Base-by-base conservation (phyloP, 2,329 filamentous ascomycete genomes). In the Colletotrichum filicis region DNA sequence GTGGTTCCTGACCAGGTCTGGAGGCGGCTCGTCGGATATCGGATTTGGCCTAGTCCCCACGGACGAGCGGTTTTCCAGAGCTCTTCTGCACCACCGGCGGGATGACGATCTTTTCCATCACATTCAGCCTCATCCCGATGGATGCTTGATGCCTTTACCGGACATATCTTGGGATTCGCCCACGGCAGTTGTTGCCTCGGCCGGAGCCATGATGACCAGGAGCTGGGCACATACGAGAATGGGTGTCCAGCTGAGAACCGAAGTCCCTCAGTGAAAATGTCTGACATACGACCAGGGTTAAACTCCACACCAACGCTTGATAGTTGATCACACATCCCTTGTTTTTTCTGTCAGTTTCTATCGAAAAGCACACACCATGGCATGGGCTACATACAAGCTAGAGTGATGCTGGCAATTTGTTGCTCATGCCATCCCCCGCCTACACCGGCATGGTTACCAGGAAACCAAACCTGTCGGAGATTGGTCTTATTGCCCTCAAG, bases 391-490 rank as follows among this genome's bases (percentile, higher is more conserved):
- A 73, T 77, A 84, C 83, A 85, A 22, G 81, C 79, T 46, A 85
- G 77, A 30, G 80, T 80, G 22, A 80, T 78, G 63, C 84, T 82
- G 2, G 83, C 78, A 8, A 84, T 80, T 60, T 85, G 85, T 73
- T 88, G 83, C 61, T 89, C 87, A 4, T 81, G 79, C 89, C 88
- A 92, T 2, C 92, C 92, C 30, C 92, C 92, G 6, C 92, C 92
- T 57, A 93, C 89, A 75, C 94, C 92, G 9, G 87, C 91, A 78
- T 95, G 93, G 62, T 88, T 90, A 8, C 92, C 92, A 0, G 92
- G 91, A 77, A 95, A 94, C 90, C 90, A 92, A 19, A 87, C 85
- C 73, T 88, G 86, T 35, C 85, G 82, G 61, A 88, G 79, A 69
- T 88, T 82, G 2, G 85, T 86, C 28, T 79, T 80, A 46, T 83